Conservation (phyloP, 176 grass and related monocot genomes). For the Rhynchospora breviuscula region DNA sequence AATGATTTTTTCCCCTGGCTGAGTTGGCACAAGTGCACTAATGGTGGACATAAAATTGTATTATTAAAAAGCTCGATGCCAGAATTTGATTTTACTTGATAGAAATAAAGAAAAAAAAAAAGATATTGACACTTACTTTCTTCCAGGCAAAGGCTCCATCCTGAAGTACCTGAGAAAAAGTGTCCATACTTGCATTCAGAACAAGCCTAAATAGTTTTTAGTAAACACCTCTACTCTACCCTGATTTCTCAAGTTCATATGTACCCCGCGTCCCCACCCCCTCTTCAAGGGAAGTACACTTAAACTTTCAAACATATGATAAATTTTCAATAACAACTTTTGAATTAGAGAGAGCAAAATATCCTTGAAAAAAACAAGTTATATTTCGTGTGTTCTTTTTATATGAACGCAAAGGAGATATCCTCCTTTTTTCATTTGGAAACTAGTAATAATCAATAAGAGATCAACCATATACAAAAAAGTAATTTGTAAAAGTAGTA, state of each 20-base stretch:
- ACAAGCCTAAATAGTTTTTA: conserved; percentile 1
- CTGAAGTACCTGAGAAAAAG: conserved; percentile 78
- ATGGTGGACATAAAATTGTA: conserved; percentile 28
- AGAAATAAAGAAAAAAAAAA: conserved; percentile 3
- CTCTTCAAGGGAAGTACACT: not conserved
- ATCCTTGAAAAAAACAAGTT: no score
- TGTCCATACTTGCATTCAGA: conserved; percentile 13
- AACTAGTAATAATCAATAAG: not conserved
- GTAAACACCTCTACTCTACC: not conserved
- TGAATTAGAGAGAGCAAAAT: no score
- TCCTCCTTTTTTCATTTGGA: no score
- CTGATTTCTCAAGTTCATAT: conserved; percentile 18
- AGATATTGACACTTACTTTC: conserved; percentile 70
- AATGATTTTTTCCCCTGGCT: conserved; percentile 78
- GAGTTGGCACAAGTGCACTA: conserved; percentile 77
- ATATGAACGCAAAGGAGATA: no score
- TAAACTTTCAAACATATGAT: no score
- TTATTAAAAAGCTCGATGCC: conserved; percentile 17
- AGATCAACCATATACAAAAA: not conserved
- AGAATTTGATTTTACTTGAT: conserved; percentile 5
- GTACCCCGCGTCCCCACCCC: not conserved
- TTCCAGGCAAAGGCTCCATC: conserved; percentile 88
- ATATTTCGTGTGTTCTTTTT: no score
- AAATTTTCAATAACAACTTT: no score
- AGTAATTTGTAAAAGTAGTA: conserved; percentile 2